These are phyloP conservation scores for Schizosaccharomyces lindneri DNA, from an alignment of 805 yeast species.

Conservation along the genomic window DNA sequence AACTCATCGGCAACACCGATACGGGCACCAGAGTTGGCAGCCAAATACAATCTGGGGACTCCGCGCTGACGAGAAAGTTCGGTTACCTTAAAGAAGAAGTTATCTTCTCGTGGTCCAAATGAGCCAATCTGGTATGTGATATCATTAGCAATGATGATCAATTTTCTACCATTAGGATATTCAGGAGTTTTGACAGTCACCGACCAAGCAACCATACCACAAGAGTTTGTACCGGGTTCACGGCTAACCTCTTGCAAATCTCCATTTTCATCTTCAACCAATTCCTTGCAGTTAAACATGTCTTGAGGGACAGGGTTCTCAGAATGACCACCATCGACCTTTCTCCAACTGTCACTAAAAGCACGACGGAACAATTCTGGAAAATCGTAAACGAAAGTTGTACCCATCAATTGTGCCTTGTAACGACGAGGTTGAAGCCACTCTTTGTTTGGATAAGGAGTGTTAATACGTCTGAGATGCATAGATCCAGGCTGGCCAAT, in stretches of 20 bases:
- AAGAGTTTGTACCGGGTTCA: slow-evolving; percentile 85
- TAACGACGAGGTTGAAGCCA: slow-evolving; percentile 96
- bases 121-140: slow-evolving; percentile 96
- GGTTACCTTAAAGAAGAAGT: slow-evolving; percentile 75
- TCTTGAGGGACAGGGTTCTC: slow-evolving; percentile 33
- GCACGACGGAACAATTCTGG: slow-evolving; percentile 96
- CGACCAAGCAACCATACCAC: slow-evolving; percentile 96
- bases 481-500: slow-evolving; percentile 79
- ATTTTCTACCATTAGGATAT: slow-evolving; percentile 86
- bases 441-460: slow-evolving; percentile 94
- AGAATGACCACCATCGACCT: slow-evolving; percentile 5
- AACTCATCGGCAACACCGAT: slow-evolving; percentile 95
- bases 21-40: slow-evolving; percentile 98
- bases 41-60: slow-evolving; percentile 79
- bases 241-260: slow-evolving; percentile 67
- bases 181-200: slow-evolving; percentile 83
- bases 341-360: slow-evolving; percentile 58
- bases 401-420: slow-evolving; percentile 94
- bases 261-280: slow-evolving; percentile 61
- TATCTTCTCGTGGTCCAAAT: slow-evolving; percentile 90
- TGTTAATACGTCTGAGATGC: slow-evolving; percentile 88
- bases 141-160: slow-evolving; percentile 84
- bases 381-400: slow-evolving; percentile 95
- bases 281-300: slow-evolving; percentile 52
- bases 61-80: slow-evolving; percentile 76